Evolutionary conservation across 2,329 filamentous ascomycete species (phyloP).

Genomic region (Knoxdaviesia capensis): DNA sequence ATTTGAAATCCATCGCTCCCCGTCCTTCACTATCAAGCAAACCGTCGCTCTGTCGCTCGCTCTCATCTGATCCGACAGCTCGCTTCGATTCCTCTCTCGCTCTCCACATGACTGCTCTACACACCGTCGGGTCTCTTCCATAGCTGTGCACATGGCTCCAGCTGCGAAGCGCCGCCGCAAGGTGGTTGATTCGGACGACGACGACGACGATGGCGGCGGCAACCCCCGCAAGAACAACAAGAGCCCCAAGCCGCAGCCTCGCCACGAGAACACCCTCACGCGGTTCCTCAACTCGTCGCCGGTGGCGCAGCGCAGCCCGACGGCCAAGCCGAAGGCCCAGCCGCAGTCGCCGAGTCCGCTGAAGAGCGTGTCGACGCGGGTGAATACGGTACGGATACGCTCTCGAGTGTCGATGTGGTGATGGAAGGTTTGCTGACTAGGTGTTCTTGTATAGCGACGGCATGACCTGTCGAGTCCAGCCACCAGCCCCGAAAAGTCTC

Average conservation of each 20-base stretch:
- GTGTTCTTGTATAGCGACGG: slow-evolving; percentile 1
- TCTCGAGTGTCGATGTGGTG: too few relatives aligned
- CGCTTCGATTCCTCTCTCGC: not conserved
- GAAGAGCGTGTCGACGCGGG: slow-evolving; percentile 9
- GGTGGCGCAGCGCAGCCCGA: slow-evolving; percentile 12
- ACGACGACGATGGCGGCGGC: slow-evolving; percentile 22
- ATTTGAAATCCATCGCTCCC: too few relatives aligned
- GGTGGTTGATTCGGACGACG: slow-evolving; percentile 26
- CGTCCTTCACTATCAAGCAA: too few relatives aligned
- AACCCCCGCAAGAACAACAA: too few relatives aligned
- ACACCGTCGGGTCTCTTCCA: not conserved
- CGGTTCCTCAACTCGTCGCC: slow-evolving; percentile 35
- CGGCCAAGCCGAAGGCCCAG: slow-evolving; percentile 12
- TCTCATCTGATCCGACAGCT: not conserved
- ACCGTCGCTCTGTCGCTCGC: too few relatives aligned
- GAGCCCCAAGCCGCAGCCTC: slow-evolving; percentile 6
- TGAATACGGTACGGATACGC: too few relatives aligned
- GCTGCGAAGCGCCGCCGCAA: slow-evolving; percentile 37
- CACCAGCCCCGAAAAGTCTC: slow-evolving; percentile 24
- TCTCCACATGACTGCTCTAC: not conserved
- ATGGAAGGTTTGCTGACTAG: too few relatives aligned
- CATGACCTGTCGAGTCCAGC: slow-evolving; percentile 17
- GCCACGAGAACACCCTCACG: slow-evolving; percentile 23
- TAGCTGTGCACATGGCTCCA: slow-evolving; percentile 26
- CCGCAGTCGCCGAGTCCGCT: slow-evolving; percentile 21